Percentiles rank a stretch among this genome's conserved stretches.
Conservation (phyloP, 148 eudicot species). For the Amaranthus cruentus region DNA sequence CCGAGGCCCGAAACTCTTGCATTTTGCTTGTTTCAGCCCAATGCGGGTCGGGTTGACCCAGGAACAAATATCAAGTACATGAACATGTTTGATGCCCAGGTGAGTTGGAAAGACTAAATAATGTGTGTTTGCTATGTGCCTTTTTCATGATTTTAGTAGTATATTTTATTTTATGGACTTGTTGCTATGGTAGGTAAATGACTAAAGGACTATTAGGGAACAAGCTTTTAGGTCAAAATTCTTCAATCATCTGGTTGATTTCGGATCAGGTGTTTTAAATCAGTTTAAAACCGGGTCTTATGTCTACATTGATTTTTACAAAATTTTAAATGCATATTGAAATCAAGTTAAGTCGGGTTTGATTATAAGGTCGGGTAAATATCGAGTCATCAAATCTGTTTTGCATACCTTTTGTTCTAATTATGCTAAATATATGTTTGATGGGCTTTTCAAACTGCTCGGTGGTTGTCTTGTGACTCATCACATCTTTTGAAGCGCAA, state of each 20-base stretch:
- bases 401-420: no score
- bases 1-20: slow-evolving; percentile 64
- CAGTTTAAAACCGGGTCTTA: no score
- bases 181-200: neutral
- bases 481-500: no score
- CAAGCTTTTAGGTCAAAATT: neutral
- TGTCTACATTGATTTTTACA: no score
- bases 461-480: neutral
- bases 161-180: neutral
- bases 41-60: slow-evolving; percentile 69
- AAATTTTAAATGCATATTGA: no score
- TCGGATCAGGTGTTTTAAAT: neutral
- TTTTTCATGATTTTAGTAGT: neutral
- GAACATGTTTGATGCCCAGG: slow-evolving; percentile 93
- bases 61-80: slow-evolving; percentile 69
- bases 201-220: neutral
- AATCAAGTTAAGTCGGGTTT: no score
- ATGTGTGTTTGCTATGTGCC: neutral
- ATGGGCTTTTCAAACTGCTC: no score
- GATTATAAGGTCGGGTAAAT: no score
- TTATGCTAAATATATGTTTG: no score
- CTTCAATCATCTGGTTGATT: neutral
- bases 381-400: no score
- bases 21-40: slow-evolving; percentile 75
- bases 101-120: slow-evolving; percentile 2